Evolutionary conservation across 73 alveolate genomes (phyloP).

Genomic region (Stentor roeselii): DNA sequence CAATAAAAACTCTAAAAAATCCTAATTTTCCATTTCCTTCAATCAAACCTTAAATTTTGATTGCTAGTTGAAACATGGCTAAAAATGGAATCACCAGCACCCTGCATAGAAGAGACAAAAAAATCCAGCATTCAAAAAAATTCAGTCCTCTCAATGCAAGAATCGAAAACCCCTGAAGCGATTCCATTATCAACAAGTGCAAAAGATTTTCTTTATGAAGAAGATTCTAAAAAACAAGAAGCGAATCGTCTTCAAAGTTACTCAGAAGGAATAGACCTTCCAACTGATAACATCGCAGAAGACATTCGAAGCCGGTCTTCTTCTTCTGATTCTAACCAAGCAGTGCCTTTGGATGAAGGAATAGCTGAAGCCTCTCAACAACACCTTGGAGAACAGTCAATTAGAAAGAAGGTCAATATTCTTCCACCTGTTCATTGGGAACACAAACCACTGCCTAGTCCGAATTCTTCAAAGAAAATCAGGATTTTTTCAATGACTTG

Average conservation of each 20-base stretch:
- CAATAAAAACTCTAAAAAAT: too few relatives aligned
- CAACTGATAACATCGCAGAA: background rate
- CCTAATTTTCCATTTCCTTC: too few relatives aligned
- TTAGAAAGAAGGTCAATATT: background rate
- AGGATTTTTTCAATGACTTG: conserved; percentile 12
- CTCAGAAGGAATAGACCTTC: background rate
- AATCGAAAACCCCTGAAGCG: too few relatives aligned
- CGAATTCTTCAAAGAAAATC: background rate
- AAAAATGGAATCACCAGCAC: too few relatives aligned
- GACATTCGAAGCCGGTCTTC: background rate
- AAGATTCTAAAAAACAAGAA: background rate
- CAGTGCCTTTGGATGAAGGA: background rate
- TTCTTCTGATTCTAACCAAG: background rate
- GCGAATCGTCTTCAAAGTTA: background rate
- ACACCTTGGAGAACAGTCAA: background rate
- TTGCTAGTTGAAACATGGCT: too few relatives aligned
- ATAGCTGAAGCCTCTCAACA: background rate
- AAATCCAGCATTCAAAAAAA: too few relatives aligned
- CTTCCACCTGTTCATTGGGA: background rate
- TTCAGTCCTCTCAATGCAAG: too few relatives aligned
- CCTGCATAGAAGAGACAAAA: too few relatives aligned
- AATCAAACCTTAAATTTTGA: too few relatives aligned
- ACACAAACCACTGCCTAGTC: conserved; percentile 9
- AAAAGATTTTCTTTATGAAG: too few relatives aligned
- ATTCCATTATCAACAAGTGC: too few relatives aligned